phyloP scores from a whole-genome alignment of 495 filamentous ascomycete genomes.

The Aspergillus homomorphus region DNA sequence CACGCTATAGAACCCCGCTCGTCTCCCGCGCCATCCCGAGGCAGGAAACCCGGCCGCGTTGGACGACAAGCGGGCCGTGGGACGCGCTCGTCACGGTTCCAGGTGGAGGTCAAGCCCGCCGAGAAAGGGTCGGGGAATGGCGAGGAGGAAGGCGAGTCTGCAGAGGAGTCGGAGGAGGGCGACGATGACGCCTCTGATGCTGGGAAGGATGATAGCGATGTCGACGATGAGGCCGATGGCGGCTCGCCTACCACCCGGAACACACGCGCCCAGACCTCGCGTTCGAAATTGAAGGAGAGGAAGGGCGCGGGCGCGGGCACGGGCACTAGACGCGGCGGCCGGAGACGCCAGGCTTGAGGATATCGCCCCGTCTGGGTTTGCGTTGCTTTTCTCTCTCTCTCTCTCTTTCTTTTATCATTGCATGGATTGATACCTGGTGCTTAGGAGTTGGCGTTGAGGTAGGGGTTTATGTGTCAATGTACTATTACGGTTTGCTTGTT shows the following conservation, averaged over 20 bases:
- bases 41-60: constrained; percentile 38
- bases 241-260: constrained; percentile 36
- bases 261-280: constrained; percentile 39
- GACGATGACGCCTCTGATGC: constrained; percentile 36
- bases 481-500: constrained; percentile 8
- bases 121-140: constrained; percentile 25
- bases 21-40: constrained; percentile 47
- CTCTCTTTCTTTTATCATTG: neutral
- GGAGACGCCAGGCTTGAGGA: constrained; percentile 31
- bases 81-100: constrained; percentile 42
- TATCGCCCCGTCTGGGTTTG: neutral
- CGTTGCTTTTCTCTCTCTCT: neutral
- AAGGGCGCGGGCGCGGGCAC: constrained; percentile 27
- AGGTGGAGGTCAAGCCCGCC: constrained; percentile 38
- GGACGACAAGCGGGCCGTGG: constrained; percentile 37
- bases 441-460: constrained; percentile 21
- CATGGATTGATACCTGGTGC: constrained; percentile 29
- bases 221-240: constrained; percentile 37
- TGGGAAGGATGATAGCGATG: constrained; percentile 25
- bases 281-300: constrained; percentile 39
- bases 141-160: constrained; percentile 43
- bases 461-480: constrained; percentile 10
- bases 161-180: constrained; percentile 43
- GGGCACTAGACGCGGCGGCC: constrained; percentile 31
- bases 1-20: constrained; percentile 44